Conservation (phyloP, 2,329 filamentous ascomycete genomes). For the Diaporthe nobilis region DNA sequence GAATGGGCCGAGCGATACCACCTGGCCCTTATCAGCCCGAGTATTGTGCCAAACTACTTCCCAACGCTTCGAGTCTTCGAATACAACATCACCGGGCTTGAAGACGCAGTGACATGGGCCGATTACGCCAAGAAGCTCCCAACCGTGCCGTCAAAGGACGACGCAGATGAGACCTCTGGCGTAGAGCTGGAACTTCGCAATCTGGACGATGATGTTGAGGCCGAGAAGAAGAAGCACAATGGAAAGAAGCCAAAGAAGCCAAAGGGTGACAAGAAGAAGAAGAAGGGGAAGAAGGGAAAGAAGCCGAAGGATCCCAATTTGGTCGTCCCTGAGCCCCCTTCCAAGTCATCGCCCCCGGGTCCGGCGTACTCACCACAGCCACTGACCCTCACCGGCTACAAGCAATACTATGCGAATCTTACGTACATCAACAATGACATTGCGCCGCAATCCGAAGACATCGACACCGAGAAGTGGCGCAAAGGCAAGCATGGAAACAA, state of each 20-base stretch:
- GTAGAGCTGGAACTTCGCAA: slow-evolving; percentile 46
- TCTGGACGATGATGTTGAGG: slow-evolving; percentile 42
- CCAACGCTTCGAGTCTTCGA: slow-evolving; percentile 91
- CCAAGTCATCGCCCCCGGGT: slow-evolving; percentile 80
- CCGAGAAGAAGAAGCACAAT: slow-evolving; percentile 50
- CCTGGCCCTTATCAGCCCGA: slow-evolving; percentile 84
- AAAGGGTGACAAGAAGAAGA: slow-evolving; percentile 57
- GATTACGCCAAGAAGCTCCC: slow-evolving; percentile 47
- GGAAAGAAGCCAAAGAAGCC: slow-evolving; percentile 45
- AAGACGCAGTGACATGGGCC: slow-evolving; percentile 65
- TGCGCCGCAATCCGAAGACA: slow-evolving; percentile 47
- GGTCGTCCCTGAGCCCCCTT: slow-evolving; percentile 78
- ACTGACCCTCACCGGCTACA: slow-evolving; percentile 83
- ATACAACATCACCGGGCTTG: slow-evolving; percentile 89
- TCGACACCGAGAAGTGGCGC: slow-evolving; percentile 65
- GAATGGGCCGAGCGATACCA: slow-evolving; percentile 89
- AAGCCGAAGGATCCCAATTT: slow-evolving; percentile 71
- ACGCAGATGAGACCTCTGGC: background rate
- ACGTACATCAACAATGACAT: slow-evolving; percentile 87
- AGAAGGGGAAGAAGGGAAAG: slow-evolving; percentile 55
- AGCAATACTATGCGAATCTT: slow-evolving; percentile 95
- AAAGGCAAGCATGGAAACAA: slow-evolving; percentile 75
- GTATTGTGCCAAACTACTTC: slow-evolving; percentile 93
- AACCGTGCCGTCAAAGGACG: slow-evolving; percentile 5
- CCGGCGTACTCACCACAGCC: slow-evolving; percentile 92